Conservation (phyloP, 2,329 filamentous ascomycete species). For the Albifimbria verrucaria region DNA sequence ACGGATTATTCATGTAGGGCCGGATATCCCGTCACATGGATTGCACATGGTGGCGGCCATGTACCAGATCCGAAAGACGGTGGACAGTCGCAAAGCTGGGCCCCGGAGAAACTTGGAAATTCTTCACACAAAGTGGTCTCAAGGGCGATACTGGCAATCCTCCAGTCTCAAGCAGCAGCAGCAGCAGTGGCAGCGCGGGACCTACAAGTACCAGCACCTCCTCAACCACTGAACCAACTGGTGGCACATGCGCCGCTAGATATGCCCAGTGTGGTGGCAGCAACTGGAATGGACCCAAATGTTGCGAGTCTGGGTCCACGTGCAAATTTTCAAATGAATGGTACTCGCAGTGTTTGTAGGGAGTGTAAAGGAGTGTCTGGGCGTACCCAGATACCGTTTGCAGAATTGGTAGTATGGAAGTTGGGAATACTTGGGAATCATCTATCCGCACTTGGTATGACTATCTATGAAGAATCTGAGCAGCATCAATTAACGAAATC, state of each 20-base stretch:
- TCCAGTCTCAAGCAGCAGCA: not conserved
- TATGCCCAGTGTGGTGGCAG: slow-evolving; percentile 8
- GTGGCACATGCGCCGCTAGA: not conserved
- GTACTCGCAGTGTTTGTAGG: not conserved
- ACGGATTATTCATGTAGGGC: slow-evolving; percentile 22
- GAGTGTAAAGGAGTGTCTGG: no score
- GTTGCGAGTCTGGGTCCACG: slow-evolving; percentile 3
- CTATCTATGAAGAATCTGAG: no score
- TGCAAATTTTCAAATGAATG: not conserved
- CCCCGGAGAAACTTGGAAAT: slow-evolving; percentile 17
- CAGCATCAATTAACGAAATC: no score
- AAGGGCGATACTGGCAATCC: slow-evolving; percentile 7
- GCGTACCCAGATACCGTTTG: no score
- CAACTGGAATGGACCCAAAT: slow-evolving; percentile 5
- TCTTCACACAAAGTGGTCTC: slow-evolving; percentile 15
- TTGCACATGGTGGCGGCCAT: slow-evolving; percentile 21
- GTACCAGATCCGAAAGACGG: slow-evolving; percentile 12
- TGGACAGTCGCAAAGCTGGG: slow-evolving; percentile 14
- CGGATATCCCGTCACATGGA: slow-evolving; percentile 26
- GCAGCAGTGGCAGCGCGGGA: no score
- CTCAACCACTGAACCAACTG: not conserved
- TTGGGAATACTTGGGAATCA: no score
- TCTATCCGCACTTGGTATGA: no score
- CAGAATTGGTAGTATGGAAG: no score
- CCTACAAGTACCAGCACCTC: not conserved